Evolutionary conservation across 805 yeast genomes (phyloP).

Genomic region (Isabelozyma pseudorhagii): DNA sequence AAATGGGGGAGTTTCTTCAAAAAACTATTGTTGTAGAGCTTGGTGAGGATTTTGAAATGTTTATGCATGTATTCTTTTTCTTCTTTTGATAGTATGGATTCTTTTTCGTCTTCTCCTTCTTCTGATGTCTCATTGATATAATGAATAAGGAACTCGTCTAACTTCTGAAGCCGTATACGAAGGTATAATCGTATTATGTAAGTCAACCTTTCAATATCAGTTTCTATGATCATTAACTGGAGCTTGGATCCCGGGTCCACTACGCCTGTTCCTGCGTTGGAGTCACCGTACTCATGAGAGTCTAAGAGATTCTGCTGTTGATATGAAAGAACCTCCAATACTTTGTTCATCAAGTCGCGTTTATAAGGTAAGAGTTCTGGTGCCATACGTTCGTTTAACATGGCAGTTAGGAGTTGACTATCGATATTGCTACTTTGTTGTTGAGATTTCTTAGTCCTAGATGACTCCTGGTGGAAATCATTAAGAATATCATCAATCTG

Average conservation of each 20-base stretch:
- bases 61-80: conserved; percentile 66
- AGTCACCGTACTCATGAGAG: conserved; percentile 69
- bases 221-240: conserved; percentile 80
- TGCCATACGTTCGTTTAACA: conserved; percentile 82
- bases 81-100: conserved; percentile 43
- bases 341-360: conserved; percentile 51
- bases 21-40: conserved; percentile 66
- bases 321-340: conserved; percentile 56
- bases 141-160: conserved; percentile 66
- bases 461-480: conserved; percentile 41
- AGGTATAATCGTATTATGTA: conserved; percentile 79
- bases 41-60: conserved; percentile 63
- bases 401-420: conserved; percentile 51
- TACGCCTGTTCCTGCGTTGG: conserved; percentile 39
- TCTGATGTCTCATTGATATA: conserved; percentile 43
- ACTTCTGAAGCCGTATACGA: conserved; percentile 70
- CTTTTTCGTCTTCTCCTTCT: conserved; percentile 6
- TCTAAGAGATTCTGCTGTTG: conserved; percentile 75
- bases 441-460: conserved; percentile 11
- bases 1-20: conserved; percentile 63
- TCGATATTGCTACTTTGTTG: conserved; percentile 27
- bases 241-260: conserved; percentile 59
- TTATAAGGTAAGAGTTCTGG: conserved; percentile 86
- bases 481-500: conserved; percentile 69
- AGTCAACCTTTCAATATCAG: conserved; percentile 84